Conservation (phyloP, 352 stramenopile genomes). For the Phytophthora litchii region DNA sequence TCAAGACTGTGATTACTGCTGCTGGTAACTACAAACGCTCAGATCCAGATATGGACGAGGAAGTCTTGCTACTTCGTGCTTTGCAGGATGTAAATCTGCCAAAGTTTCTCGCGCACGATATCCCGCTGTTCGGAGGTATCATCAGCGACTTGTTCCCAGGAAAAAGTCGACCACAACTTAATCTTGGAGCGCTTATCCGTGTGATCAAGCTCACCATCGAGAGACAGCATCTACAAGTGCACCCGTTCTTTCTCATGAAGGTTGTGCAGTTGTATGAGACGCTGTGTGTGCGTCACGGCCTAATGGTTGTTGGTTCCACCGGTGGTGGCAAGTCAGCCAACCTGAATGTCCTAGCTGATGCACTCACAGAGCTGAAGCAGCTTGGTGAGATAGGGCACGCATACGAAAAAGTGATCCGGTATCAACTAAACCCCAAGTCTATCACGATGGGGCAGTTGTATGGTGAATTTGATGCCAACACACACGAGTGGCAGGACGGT, state of each 20-base stretch:
- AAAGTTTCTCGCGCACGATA: slow-evolving; percentile 95
- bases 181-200: slow-evolving; percentile 87
- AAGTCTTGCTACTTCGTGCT: slow-evolving; percentile 91
- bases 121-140: slow-evolving; percentile 95
- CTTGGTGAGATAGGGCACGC: slow-evolving; percentile 74
- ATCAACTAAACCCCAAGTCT: slow-evolving; percentile 94
- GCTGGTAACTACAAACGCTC: slow-evolving; percentile 95
- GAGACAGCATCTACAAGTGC: slow-evolving; percentile 81
- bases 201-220: slow-evolving; percentile 91
- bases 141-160: slow-evolving; percentile 95
- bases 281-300: slow-evolving; percentile 92
- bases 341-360: slow-evolving; percentile 84
- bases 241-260: slow-evolving; percentile 94
- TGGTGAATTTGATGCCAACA: slow-evolving; percentile 95
- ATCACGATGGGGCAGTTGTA: slow-evolving; percentile 97
- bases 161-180: slow-evolving; percentile 87
- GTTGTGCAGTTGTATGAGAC: slow-evolving; percentile 96
- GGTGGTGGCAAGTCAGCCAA: slow-evolving; percentile 93
- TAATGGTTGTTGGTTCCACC: slow-evolving; percentile 95
- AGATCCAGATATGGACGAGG: slow-evolving; percentile 93
- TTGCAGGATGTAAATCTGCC: slow-evolving; percentile 95
- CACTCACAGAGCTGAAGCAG: slow-evolving; percentile 86
- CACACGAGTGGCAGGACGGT: slow-evolving; percentile 95
- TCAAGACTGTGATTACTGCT: slow-evolving; percentile 95
- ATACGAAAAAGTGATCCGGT: slow-evolving; percentile 88